Base-by-base conservation (phyloP, 345 rosid genomes). In the Populus euphratica region DNA sequence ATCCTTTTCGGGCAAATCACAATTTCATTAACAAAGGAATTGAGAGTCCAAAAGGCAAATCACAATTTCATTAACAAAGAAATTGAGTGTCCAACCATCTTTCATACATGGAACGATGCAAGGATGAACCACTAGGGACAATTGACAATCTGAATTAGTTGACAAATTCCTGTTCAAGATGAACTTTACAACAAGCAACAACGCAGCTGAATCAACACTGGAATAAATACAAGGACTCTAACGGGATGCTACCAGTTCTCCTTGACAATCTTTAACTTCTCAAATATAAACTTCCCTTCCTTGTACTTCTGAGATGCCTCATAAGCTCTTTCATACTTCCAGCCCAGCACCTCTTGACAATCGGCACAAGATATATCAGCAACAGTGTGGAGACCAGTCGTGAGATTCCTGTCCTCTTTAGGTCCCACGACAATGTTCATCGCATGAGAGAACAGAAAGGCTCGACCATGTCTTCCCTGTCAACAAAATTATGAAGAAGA, bases 241-340 rank as follows among this genome's bases (percentile, higher is more conserved):
- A 50, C 23, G 25, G 6, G 35, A 11, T 29, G 59, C 74, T 75
- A 75, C 79, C 82, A 80, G 27, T 80, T 75, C 56, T 80, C 82
- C 72, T 50, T 75, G 5, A 73, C 82, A 38, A 80, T 80, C 61
- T 80, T 80, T 6, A 72, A 49, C 50, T 80, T 80, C 72, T 80
- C 82, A 49, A 80, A 69, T 38, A 80, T 80, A 61, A 62, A 80
- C 54, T 80, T 80, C 25, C 82, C 82, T 75, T 80, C 79, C 31
- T 80, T 80, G 49, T 80, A 80, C 76, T 70, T 80, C 72, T 80
- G 82, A 10, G 82, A 75, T 3, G 75, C 76, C 27, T 75, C 82
- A 27, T 80, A 80, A 75, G 82, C 82, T 36, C 72, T 38, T 41
- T 80, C 79, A 33, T 80, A 80, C 61, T 80, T 80, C 82, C 82